Conservation (phyloP, 441 rosid genomes). For the Gossypium aridum region DNA sequence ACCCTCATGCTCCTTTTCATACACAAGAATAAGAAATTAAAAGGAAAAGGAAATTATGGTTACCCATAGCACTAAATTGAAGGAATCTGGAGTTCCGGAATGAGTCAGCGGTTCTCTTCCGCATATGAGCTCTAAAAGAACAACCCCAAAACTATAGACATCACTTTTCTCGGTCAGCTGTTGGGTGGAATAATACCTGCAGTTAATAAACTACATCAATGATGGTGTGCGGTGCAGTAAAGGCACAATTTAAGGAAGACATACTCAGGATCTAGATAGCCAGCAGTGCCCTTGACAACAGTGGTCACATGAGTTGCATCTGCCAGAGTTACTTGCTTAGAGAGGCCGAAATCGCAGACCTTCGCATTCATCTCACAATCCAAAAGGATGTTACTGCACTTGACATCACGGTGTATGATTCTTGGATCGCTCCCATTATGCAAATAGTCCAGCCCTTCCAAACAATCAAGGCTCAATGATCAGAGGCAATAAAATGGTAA, state of each 20-base stretch:
- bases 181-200: slow-evolving; percentile 71
- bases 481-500: no score
- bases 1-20: neutral
- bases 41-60: neutral
- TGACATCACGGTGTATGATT: slow-evolving; percentile 84
- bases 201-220: neutral
- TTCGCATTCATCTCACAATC: slow-evolving; percentile 87
- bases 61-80: slow-evolving; percentile 92
- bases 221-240: neutral
- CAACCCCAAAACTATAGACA: slow-evolving; percentile 93
- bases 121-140: slow-evolving; percentile 83
- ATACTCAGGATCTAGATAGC: slow-evolving; percentile 95
- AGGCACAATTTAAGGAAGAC: neutral
- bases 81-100: slow-evolving; percentile 81
- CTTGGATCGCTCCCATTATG: slow-evolving; percentile 87
- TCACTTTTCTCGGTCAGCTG: slow-evolving; percentile 94
- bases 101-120: slow-evolving; percentile 83
- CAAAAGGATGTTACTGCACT: slow-evolving; percentile 77
- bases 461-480: neutral
- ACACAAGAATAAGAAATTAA: neutral
- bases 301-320: slow-evolving; percentile 90
- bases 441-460: slow-evolving; percentile 79
- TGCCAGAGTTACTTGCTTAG: slow-evolving; percentile 74
- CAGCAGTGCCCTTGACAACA: slow-evolving; percentile 91
- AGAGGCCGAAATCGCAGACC: slow-evolving; percentile 87